Base-by-base conservation (phyloP, 306 rosid species). In the Acacia confusa region DNA sequence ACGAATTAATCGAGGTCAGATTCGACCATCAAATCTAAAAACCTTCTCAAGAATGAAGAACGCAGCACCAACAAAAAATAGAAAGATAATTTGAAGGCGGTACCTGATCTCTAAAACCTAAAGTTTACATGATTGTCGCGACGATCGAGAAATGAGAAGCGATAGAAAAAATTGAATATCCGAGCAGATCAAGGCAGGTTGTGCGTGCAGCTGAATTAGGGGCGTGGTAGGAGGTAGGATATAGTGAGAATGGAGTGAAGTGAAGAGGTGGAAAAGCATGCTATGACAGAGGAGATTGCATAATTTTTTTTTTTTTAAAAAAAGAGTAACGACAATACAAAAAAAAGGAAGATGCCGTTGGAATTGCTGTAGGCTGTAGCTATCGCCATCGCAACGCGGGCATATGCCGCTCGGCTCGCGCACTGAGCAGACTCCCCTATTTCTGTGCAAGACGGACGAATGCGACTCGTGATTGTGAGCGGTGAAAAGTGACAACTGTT, bases 321-420 rank as follows among this genome's bases (percentile, higher is more conserved):
- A 57, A 20, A n/a, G 9, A 10, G 14, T 6, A 7, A 36, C 25
- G 9, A 6, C 25, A 55, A 55, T 6, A 11, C n/a, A n/a, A n/a
- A 16, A 2, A 1, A 2, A 64, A 28, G 76, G 81, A 24, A 79
- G 88, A 47, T 75, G 90, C 87, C 87, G 70, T 40, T 58, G 61
- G 57, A 41, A 41, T 22, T 63, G 87, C n/a, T 20, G 25, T 53
- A 20, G 27, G 16, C 17, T 52, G 69, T 38, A 68, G 87, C 87
- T 80, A 83, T 87, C 80, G 84, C 82, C 85, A 80, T 81, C 84
- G 52, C 47, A 4, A 53, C 64, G 57, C 8, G 15, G 40, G 40
- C n/a, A 28, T 28, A 12, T 25, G 67, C 34, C 16, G 34, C 17
- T 24, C 4, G 69, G n/a, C n/a, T n/a, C n/a, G n/a, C n/a, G n/a